These are phyloP conservation scores for Cyberlindnera petersonii DNA, from an alignment of 805 yeast genomes.

Conservation along the genomic window DNA sequence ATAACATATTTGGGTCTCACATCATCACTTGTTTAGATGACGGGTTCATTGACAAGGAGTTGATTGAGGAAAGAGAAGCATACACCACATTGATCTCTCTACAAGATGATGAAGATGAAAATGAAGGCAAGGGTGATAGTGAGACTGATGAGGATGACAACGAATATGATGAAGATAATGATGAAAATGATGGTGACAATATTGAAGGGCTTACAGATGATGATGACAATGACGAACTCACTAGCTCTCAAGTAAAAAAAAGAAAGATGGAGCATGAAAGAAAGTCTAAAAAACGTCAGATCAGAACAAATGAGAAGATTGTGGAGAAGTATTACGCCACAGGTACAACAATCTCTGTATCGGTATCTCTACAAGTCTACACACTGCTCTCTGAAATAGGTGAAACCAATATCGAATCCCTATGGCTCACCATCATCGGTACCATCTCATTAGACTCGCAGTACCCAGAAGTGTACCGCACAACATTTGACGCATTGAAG, in stretches of 20 bases:
- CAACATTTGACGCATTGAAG: slow-evolving; percentile 65
- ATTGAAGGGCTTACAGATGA: slow-evolving; percentile 25
- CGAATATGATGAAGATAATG: slow-evolving; percentile 32
- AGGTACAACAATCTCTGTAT: slow-evolving; percentile 74
- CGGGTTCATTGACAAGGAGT: slow-evolving; percentile 62
- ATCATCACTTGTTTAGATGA: slow-evolving; percentile 83
- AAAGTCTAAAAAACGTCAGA: slow-evolving; percentile 39
- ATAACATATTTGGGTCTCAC: slow-evolving; percentile 81
- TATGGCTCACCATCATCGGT: slow-evolving; percentile 91
- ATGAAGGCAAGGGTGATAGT: slow-evolving; percentile 28
- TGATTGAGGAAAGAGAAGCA: slow-evolving; percentile 56
- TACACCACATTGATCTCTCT: slow-evolving; percentile 48
- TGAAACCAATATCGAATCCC: slow-evolving; percentile 58
- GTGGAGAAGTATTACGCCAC: slow-evolving; percentile 77
- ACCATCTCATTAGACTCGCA: slow-evolving; percentile 73
- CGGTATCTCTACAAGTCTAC: slow-evolving; percentile 76
- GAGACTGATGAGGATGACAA: slow-evolving; percentile 30
- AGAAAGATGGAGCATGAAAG: slow-evolving; percentile 28
- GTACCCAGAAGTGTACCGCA: slow-evolving; percentile 70
- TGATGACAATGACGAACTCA: slow-evolving; percentile 27
- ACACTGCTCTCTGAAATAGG: slow-evolving; percentile 78
- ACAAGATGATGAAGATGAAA: slow-evolving; percentile 36
- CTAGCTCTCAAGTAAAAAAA: slow-evolving; percentile 27
- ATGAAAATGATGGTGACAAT: slow-evolving; percentile 28
- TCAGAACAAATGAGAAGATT: slow-evolving; percentile 45